Evolutionary conservation across 495 filamentous ascomycete genomes (phyloP).

Genomic region (Jackrogersella multiformis): DNA sequence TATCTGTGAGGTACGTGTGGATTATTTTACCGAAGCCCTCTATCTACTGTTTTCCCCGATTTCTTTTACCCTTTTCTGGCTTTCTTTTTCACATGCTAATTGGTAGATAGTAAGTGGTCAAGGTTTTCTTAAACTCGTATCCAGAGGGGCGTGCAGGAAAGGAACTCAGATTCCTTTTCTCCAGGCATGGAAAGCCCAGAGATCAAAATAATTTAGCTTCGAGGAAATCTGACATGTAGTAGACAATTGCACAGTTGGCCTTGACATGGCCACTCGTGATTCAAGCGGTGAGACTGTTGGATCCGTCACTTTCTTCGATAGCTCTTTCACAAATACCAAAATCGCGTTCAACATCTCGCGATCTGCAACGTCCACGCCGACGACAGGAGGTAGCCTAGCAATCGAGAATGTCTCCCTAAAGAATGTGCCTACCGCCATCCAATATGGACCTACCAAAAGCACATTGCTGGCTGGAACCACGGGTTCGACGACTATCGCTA

Average conservation of each 20-base stretch:
- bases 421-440: constrained; percentile 64
- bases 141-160: not conserved
- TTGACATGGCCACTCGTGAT: constrained; percentile 64
- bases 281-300: constrained; percentile 66
- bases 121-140: not conserved
- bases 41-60: not conserved
- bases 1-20: constrained; percentile 56
- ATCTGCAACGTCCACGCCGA: constrained; percentile 56
- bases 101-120: constrained; percentile 8
- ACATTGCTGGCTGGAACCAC: constrained; percentile 66
- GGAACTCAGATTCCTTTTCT: not conserved
- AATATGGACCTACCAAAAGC: constrained; percentile 55
- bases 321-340: constrained; percentile 73
- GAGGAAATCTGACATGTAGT: not conserved
- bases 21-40: not conserved
- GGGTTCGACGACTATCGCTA: constrained; percentile 59
- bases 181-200: not conserved
- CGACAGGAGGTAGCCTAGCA: constrained; percentile 60
- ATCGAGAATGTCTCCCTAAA: constrained; percentile 74
- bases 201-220: not conserved
- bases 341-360: constrained; percentile 60
- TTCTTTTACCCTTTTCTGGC: not conserved
- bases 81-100: constrained; percentile 6
- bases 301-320: constrained; percentile 81
- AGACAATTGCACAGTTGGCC: constrained; percentile 68